These are phyloP conservation scores for Ramicandelaber brevisporus DNA, from an alignment of 192 early-diverging fungal genomes.

Conservation along the genomic window DNA sequence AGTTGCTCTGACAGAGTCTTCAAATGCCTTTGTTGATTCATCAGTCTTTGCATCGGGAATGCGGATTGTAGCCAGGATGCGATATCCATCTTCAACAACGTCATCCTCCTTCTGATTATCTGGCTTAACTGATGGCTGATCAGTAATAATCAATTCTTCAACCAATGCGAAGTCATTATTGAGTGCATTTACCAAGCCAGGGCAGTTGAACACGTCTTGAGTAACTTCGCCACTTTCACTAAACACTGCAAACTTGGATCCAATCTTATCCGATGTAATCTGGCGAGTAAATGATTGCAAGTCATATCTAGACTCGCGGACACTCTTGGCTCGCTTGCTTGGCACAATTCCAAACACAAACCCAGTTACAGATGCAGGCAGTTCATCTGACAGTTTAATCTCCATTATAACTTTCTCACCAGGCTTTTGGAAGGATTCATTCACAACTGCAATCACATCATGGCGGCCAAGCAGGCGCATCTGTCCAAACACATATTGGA, in stretches of 20 bases:
- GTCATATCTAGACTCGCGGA: slow-evolving; percentile 38
- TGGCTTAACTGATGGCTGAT: slow-evolving; percentile 30
- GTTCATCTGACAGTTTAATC: slow-evolving; percentile 18
- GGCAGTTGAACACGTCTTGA: slow-evolving; percentile 15
- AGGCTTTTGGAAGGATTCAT: slow-evolving; percentile 12
- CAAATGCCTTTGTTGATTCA: slow-evolving; percentile 3
- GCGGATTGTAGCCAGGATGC: slow-evolving; percentile 10
- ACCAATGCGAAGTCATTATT: slow-evolving; percentile 11
- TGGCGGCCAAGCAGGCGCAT: slow-evolving; percentile 17
- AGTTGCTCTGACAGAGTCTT: slow-evolving; percentile 8
- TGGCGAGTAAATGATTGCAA: slow-evolving; percentile 15
- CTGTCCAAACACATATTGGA: slow-evolving; percentile 40
- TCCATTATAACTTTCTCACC: slow-evolving; percentile 12
- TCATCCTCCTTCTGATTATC: slow-evolving; percentile 11
- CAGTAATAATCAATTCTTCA: slow-evolving; percentile 28
- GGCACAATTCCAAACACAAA: slow-evolving; percentile 49
- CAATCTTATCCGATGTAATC: slow-evolving; percentile 4
- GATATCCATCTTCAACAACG: slow-evolving; percentile 24
- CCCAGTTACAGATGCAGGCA: too few relatives aligned
- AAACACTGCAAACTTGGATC: slow-evolving; percentile 17
- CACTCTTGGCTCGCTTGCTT: slow-evolving; percentile 18
- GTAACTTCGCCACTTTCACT: slow-evolving; percentile 31
- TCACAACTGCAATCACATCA: slow-evolving; percentile 15
- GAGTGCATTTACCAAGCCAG: slow-evolving; percentile 19
- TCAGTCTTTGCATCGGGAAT: slow-evolving; percentile 10